phyloP scores from a whole-genome alignment of 495 filamentous ascomycete species.

The Sabuloglossum arenarium region DNA sequence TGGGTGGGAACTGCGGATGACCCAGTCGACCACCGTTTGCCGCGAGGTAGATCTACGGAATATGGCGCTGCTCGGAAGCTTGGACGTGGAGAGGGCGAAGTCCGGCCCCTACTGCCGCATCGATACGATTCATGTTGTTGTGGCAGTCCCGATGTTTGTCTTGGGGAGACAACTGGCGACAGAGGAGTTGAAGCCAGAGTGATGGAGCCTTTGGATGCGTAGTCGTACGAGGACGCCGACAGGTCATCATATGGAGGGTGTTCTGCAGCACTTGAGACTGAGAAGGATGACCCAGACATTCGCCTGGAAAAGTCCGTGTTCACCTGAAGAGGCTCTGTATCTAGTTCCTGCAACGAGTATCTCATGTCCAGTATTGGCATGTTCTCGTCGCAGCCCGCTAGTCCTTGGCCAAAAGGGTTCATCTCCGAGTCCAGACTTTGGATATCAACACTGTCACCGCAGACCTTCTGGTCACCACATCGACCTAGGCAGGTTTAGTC shows the following conservation, averaged over 20 bases:
- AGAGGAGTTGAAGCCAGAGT: background rate
- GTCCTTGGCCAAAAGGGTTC: background rate
- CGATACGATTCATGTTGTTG: background rate
- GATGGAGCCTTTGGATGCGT: background rate
- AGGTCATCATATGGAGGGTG: background rate
- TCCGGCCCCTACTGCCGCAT: slow-evolving; percentile 25
- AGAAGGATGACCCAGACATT: background rate
- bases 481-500: background rate
- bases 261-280: background rate
- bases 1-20: slow-evolving; percentile 29
- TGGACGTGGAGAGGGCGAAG: slow-evolving; percentile 43
- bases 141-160: background rate
- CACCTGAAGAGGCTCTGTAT: background rate
- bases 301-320: background rate
- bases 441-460: background rate
- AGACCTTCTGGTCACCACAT: background rate
- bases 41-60: slow-evolving; percentile 33
- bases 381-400: background rate
- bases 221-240: background rate
- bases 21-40: slow-evolving; percentile 53
- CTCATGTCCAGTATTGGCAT: background rate
- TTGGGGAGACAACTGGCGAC: background rate
- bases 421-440: background rate
- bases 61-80: slow-evolving; percentile 43
- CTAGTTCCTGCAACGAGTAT: background rate